phyloP scores from a whole-genome alignment of 345 rosid genomes.

The Corchorus olitorius region DNA sequence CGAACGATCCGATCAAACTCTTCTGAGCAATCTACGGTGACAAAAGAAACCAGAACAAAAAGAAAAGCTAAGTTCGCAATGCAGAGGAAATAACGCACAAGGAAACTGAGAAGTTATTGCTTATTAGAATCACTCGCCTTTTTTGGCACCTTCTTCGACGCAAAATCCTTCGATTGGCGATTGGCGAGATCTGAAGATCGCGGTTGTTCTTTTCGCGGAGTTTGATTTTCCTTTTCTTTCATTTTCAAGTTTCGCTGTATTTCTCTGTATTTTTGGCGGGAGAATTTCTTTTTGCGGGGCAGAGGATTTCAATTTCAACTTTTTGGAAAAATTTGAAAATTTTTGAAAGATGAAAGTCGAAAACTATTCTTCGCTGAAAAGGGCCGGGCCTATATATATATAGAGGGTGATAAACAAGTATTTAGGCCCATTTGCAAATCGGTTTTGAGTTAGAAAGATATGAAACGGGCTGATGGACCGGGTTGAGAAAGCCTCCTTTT shows the following conservation, averaged over 20 bases:
- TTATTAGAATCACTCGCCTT: background rate
- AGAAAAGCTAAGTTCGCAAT: background rate
- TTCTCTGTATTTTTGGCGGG: conserved; percentile 6
- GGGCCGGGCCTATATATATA: conserved; percentile 9
- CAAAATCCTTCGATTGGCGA: conserved; percentile 25
- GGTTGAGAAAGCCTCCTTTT: too few species aligned
- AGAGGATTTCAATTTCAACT: background rate
- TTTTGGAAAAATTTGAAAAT: background rate
- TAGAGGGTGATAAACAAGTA: background rate
- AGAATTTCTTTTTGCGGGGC: background rate
- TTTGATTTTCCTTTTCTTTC: conserved; percentile 27
- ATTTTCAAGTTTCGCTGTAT: conserved; percentile 15
- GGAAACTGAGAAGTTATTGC: background rate
- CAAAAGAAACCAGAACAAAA: background rate
- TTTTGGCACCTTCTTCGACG: conserved; percentile 26
- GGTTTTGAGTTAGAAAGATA: too few species aligned
- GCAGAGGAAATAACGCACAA: background rate
- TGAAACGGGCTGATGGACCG: too few species aligned
- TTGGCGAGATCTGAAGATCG: conserved; percentile 14
- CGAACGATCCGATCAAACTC: background rate
- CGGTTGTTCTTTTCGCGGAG: conserved; percentile 19
- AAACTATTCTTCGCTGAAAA: background rate
- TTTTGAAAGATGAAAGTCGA: background rate
- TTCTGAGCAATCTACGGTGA: conserved; percentile 6
- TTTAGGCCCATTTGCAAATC: too few species aligned